Percentiles rank a stretch among this genome's conserved stretches.
Evolutionary conservation across 768 basidiomycete species (phyloP).

Genomic region (Candolleomyces aberdarensis): DNA sequence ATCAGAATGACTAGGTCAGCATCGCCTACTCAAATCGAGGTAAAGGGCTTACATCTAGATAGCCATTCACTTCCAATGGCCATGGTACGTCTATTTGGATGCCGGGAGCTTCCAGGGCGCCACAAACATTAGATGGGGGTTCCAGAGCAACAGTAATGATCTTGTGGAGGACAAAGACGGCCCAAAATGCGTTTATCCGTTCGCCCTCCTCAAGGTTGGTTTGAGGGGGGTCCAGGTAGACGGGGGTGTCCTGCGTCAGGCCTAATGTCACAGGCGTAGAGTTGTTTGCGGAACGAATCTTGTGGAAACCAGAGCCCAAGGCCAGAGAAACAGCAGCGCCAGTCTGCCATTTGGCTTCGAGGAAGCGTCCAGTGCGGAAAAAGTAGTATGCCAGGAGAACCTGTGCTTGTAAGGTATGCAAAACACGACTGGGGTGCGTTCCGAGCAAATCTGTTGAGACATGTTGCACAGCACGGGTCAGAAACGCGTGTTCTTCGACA

Average conservation of each 20-base stretch:
- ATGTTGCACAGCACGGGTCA: slow-evolving; percentile 47
- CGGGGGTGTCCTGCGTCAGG: slow-evolving; percentile 40
- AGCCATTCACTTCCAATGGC: slow-evolving; percentile 42
- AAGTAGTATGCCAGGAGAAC: slow-evolving; percentile 67
- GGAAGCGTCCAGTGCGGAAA: slow-evolving; percentile 52
- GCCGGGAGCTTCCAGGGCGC: slow-evolving; percentile 48
- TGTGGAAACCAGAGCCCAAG: slow-evolving; percentile 46
- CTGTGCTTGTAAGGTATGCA: slow-evolving; percentile 59
- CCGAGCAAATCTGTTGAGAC: slow-evolving; percentile 44
- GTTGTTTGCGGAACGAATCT: slow-evolving; percentile 35
- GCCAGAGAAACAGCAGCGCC: slow-evolving; percentile 52
- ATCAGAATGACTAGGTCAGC: slow-evolving; percentile 6
- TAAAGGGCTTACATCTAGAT: slow-evolving; percentile 30
- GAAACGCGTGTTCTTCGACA: slow-evolving; percentile 43
- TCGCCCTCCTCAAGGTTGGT: slow-evolving; percentile 61
- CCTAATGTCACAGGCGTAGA: slow-evolving; percentile 34
- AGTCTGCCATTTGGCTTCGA: slow-evolving; percentile 60
- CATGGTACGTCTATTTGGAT: slow-evolving; percentile 53
- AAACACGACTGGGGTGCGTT: slow-evolving; percentile 44
- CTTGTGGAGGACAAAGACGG: slow-evolving; percentile 56
- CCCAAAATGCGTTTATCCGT: slow-evolving; percentile 66
- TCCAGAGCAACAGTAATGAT: slow-evolving; percentile 53
- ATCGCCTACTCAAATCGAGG: background rate
- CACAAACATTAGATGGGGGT: slow-evolving; percentile 49
- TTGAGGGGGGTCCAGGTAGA: slow-evolving; percentile 36